A percentile compares a stretch with the other conserved stretches of the same genome.
Conservation (phyloP, 2,329 filamentous ascomycete genomes). For the Aspergillus niger region DNA sequence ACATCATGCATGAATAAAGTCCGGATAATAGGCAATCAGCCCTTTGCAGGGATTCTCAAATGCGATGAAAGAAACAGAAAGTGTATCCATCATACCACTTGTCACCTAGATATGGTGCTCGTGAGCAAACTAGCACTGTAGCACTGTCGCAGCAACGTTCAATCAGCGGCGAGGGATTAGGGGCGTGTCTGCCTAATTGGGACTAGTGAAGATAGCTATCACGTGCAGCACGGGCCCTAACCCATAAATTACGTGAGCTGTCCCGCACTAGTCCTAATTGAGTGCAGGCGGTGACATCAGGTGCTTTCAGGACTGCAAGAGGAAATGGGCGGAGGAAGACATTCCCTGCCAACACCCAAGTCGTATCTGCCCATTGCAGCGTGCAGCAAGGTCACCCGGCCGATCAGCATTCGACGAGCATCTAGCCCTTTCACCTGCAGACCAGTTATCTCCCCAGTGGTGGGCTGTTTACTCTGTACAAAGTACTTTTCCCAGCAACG, state of each 20-base stretch:
- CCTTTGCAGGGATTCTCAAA: no score
- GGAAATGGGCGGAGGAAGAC: neutral
- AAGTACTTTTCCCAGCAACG: no score
- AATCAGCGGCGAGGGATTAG: neutral
- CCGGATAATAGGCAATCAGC: no score
- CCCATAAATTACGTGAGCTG: constrained; percentile 11
- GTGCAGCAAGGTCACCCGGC: neutral
- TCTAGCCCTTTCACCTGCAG: neutral
- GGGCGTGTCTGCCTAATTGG: neutral
- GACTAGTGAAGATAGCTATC: neutral
- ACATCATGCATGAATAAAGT: neutral
- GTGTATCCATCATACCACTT: neutral
- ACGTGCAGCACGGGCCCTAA: constrained; percentile 5
- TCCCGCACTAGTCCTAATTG: neutral
- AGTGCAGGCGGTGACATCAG: constrained; percentile 17
- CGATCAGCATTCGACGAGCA: neutral
- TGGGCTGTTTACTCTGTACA: neutral
- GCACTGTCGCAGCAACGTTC: neutral
- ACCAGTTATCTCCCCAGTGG: neutral
- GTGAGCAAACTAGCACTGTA: no score
- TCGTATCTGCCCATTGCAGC: neutral
- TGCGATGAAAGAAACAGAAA: no score
- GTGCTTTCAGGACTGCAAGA: constrained; percentile 1
- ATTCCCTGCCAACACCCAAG: neutral
- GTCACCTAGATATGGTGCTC: neutral